Base-by-base conservation (phyloP, 108 stramenopile species). In the Chaetoceros tenuissimus region DNA sequence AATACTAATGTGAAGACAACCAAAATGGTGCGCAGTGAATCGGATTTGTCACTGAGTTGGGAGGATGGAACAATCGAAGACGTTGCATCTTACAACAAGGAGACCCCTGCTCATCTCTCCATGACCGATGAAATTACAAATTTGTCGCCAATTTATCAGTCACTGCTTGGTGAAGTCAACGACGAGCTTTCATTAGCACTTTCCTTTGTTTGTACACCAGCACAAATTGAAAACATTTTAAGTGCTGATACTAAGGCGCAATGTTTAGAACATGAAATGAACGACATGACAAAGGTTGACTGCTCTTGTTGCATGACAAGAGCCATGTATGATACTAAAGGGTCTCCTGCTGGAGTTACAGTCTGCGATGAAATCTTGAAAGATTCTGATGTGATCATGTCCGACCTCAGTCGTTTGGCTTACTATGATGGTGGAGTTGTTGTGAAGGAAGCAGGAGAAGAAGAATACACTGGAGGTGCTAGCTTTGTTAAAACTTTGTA, bases 251-350 rank as follows among this genome's bases (percentile, higher is more conserved):
- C 53, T 8, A 71, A 75, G 31, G 19, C 24, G 18, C 74, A 75
- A 26, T 75, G 74, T 55, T 31, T 51, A 27, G 56, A 24, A 45
- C 20, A 55, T 23, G 62, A 70, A 27, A 53, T 75, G 40, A 60
- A 65, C 10, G 66, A 67, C 24, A 48, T 58, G 24, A 45, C 66
- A 28, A 69, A 46, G 16, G 22, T 58, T 27, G 59, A 70, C 31
- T 75, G 74, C 28, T 69, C 74, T 10, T 75, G 74, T 43, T 75
- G 74, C 57, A 75, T 71, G 74, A 60, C 60, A 45, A 69, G 71
- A 28, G 69, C 59, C 25, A 56, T 46, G n/a, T 67, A 53, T 1
- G 55, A 58, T 30, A 59, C 60, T 45, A 56, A 43, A 26, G 74
- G 74, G 23, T 53, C 46, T 22, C 40, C 70, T 8, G 56, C 67